These are phyloP conservation scores for Paracorniculantispora psalliotae DNA, from an alignment of 2,329 filamentous ascomycete species.

Conservation along the genomic window DNA sequence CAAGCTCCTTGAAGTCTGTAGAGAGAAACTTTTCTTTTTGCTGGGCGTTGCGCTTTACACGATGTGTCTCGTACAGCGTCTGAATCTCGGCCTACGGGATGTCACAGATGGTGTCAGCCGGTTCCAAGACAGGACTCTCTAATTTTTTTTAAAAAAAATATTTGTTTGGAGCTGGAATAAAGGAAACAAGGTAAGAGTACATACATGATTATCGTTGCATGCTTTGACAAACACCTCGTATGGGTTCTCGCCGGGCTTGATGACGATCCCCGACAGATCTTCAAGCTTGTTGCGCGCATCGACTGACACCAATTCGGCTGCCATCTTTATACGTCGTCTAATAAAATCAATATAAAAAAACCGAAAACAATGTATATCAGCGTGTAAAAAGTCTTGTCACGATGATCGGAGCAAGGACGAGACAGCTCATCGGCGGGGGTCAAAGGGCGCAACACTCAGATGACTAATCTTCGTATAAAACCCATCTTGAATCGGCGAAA, in stretches of 20 bases:
- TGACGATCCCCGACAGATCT: constrained; percentile 47
- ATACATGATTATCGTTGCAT: constrained; percentile 63
- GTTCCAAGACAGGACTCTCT: too few species aligned
- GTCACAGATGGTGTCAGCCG: not conserved
- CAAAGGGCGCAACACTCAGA: too few species aligned
- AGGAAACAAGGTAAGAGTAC: constrained; percentile 23
- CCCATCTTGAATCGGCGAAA: not conserved
- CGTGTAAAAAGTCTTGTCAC: too few species aligned
- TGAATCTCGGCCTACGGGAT: constrained; percentile 58
- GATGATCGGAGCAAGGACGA: too few species aligned
- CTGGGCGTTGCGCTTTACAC: constrained; percentile 67
- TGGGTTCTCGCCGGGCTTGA: constrained; percentile 60
- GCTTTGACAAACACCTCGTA: constrained; percentile 68
- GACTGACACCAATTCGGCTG: constrained; percentile 30
- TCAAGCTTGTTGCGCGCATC: constrained; percentile 48
- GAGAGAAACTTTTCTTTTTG: constrained; percentile 71
- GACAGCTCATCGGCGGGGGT: too few species aligned
- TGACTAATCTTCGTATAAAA: not conserved
- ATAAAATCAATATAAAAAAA: not conserved
- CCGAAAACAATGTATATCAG: too few species aligned
- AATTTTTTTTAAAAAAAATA: too few species aligned
- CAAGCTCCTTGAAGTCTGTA: constrained; percentile 62
- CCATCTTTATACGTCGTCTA: not conserved
- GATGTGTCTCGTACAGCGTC: constrained; percentile 66
- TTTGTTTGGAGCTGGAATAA: too few species aligned